Percentiles rank a stretch among this genome's conserved stretches.
These are phyloP conservation scores for Akebia trifoliata DNA, from an alignment of 164 flowering plant genomes.

Conservation along the genomic window DNA sequence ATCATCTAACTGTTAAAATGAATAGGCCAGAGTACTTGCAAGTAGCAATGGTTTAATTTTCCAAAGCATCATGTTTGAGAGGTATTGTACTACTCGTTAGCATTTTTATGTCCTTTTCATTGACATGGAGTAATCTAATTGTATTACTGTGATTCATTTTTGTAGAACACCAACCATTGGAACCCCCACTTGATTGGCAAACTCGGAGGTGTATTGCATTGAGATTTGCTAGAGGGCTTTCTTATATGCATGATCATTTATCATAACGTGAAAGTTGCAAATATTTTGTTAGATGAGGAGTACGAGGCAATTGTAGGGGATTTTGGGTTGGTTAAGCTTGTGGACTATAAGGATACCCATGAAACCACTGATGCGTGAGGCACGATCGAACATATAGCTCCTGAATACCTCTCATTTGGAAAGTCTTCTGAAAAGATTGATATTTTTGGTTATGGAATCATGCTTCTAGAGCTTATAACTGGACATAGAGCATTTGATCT, in stretches of 20 bases:
- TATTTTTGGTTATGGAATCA: conserved; percentile 85
- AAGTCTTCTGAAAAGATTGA: conserved; percentile 90
- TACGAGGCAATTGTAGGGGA: conserved; percentile 94
- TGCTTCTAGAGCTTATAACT: conserved; percentile 86
- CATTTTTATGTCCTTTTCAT: too few relatives aligned
- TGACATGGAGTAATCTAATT: too few relatives aligned
- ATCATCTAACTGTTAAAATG: too few relatives aligned
- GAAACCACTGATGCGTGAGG: conserved; percentile 95
- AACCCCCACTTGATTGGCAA: conserved; percentile 77
- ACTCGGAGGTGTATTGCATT: conserved; percentile 68
- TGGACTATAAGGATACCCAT: conserved; percentile 93
- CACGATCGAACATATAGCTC: conserved; percentile 88
- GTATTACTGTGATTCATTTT: conserved; percentile 7
- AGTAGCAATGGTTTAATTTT: too few relatives aligned
- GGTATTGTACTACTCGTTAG: too few relatives aligned
- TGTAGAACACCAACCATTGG: conserved; percentile 60
- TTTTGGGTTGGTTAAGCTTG: conserved; percentile 83
- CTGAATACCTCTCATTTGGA: conserved; percentile 85
- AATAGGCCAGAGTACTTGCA: too few relatives aligned
- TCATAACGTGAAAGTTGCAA: conserved; percentile 91
- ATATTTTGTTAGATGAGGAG: conserved; percentile 80
- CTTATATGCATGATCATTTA: conserved; percentile 90
- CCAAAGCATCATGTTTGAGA: conserved; percentile 35
- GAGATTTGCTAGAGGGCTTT: conserved; percentile 83
- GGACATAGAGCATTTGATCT: conserved; percentile 91